Evolutionary conservation across 768 basidiomycete genomes (phyloP), one percentile per base, ranked within the genome.

Genomic region (Pleurotus pulmonarius): DNA sequence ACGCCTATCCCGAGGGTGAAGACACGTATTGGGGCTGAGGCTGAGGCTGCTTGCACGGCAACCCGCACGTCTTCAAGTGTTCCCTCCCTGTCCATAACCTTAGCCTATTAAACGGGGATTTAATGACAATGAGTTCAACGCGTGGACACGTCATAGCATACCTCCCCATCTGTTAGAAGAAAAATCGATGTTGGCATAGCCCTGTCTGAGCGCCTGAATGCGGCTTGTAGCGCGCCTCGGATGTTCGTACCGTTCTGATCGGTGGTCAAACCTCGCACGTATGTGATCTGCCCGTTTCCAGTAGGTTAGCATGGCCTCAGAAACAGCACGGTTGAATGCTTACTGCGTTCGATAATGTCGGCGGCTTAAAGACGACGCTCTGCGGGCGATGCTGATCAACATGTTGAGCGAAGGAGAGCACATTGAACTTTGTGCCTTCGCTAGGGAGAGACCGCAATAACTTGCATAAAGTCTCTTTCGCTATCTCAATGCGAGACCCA

Each of bases 1-100:
- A 68, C 52, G 8, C 86, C 86, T 12, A 87, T 83, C 1, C 85
- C 85, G 1, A 87, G 74, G 9, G 77, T 73, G 57, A 85, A 87
- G 3, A 86, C 71, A 6, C 83, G 80, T 2, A 82, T 56, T 4
- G 71, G 71, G 0, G 72, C 70, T 5, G 64, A 43, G 0, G 59
- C 37, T 1, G 65, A 46, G 18, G 77, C 66, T 16, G 52, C 54
- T 1, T 26, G 55, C 7, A 82, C 71, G 13, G 75, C 76, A 3
- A 58, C 47, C 2, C 67, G 34, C 12, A 75, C 70, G 2, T 61
- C 58, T 3, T 51, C 46, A 11, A 64, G 55, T 6, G 73, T 59
- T 1, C 54, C 43, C n/a, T 72, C 60, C 0, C 46, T 25, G 16
- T 70, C 63, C n/a, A 49, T 40, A 25, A 54, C 63, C 69, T 73